Base-by-base conservation (phyloP, 495 filamentous ascomycete species). In the Penicillium goetzii region DNA sequence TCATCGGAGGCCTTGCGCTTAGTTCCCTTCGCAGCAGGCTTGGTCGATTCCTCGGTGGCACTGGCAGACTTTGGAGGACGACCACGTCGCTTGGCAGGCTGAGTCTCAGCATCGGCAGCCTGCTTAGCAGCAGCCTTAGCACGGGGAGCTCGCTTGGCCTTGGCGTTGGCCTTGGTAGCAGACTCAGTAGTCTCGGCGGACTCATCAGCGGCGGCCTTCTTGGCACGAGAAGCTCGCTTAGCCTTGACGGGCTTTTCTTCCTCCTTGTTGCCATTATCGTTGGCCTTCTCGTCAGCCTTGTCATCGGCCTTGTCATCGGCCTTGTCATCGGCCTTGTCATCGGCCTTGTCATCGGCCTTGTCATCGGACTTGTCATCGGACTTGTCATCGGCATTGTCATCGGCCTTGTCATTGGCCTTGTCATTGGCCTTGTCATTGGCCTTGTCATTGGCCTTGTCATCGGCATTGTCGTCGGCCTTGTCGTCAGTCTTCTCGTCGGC, bases 41-140 rank as follows among this genome's bases (percentile, higher is more conserved):
- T 73, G 12, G 72, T 72, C 21, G 69, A 54, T 32, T 74, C 66
- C 25, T 36, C 33, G 12, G 52, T 2, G 28, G 62, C 62, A 36
- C 65, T 41, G 33, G 56, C 68, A 34, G 66, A 67, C 62, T 79
- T 78, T 60, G 71, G 57, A 66, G 72, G 56, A 65, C 78, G 72
- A 61, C 76, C 68, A 60, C 81, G 75, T 41, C 43, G 19, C 58
- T 64, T 55, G 8, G 43, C 30, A 11, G 59, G 49, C 36, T 61
- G 15, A 28, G 58, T 55, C 17, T 41, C 33, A 3, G 19, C 21
- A 6, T 61, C 64, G 10, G 30, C 45, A 51, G 52, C 34, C 1
- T 38, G 58, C 32, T 43, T 47, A 9, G 47, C 14, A 38, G 28
- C 47, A 14, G 30, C 23, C 45, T 65, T 60, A 25, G 64, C 38